Conservation (phyloP, 108 stramenopile genomes). For the Pseudonitzschia multiseries region DNA sequence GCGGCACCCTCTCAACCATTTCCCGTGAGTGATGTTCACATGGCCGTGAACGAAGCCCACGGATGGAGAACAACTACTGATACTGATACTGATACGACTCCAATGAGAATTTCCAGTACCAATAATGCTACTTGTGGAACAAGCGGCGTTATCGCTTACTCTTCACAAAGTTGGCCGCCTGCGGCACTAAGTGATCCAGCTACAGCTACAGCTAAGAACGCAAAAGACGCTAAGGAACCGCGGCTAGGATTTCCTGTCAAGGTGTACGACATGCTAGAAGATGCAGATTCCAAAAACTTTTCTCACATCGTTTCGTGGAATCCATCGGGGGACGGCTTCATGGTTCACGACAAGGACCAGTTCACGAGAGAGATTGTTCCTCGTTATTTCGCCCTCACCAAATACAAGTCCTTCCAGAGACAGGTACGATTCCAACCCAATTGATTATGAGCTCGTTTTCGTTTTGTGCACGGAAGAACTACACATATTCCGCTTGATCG, state of each 20-base stretch:
- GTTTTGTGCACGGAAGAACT: too few relatives aligned
- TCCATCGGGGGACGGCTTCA: slow-evolving; percentile 33
- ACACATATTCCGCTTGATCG: neutral
- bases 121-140: neutral
- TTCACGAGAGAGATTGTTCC: slow-evolving; percentile 37
- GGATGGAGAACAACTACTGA: neutral
- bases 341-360: slow-evolving; percentile 36
- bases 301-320: slow-evolving; percentile 44
- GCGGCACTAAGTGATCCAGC: too few relatives aligned
- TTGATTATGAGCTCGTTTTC: neutral
- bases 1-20: neutral
- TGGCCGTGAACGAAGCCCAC: neutral
- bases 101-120: neutral
- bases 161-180: too few relatives aligned
- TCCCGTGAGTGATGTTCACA: neutral
- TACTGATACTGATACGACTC: neutral
- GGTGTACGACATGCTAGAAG: slow-evolving; percentile 44
- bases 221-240: slow-evolving; percentile 15
- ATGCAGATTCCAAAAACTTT: slow-evolving; percentile 35
- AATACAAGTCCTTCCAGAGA: slow-evolving; percentile 63
- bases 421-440: slow-evolving; percentile 39
- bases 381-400: slow-evolving; percentile 35
- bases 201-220: neutral
- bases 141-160: neutral
- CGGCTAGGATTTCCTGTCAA: slow-evolving; percentile 37